These are phyloP conservation scores for Nemania sp. DNA, from an alignment of 2,329 filamentous ascomycete species.

Conservation along the genomic window DNA sequence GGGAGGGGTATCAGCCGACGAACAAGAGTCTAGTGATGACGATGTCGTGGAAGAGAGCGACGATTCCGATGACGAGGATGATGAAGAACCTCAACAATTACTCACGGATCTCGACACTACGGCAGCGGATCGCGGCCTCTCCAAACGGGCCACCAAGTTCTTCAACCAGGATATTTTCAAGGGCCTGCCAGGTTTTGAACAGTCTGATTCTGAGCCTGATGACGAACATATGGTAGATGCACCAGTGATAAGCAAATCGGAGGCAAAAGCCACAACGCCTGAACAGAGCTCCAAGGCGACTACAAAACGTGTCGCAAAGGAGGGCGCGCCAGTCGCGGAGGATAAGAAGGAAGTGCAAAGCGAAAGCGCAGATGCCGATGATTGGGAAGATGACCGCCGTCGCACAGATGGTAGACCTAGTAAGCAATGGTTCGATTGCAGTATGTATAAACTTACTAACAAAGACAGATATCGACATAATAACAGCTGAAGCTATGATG, in stretches of 20 bases:
- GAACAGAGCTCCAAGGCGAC: conserved; percentile 33
- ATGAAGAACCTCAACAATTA: conserved; percentile 53
- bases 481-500: conserved; percentile 99
- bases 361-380: conserved; percentile 57
- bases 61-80: conserved; percentile 61
- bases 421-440: conserved; percentile 43
- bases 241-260: conserved; percentile 23
- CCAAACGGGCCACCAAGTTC: conserved; percentile 82
- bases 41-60: conserved; percentile 62
- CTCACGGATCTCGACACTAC: conserved; percentile 66
- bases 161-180: conserved; percentile 96
- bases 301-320: conserved; percentile 28
- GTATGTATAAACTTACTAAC: conserved; percentile 28
- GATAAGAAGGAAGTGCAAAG: conserved; percentile 58
- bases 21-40: conserved; percentile 63
- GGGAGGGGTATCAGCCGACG: conserved; percentile 80
- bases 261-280: conserved; percentile 23
- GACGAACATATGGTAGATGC: conserved; percentile 37
- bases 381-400: conserved; percentile 70
- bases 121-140: conserved; percentile 62
- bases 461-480: conserved; percentile 85
- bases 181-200: conserved; percentile 70
- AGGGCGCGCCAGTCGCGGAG: conserved; percentile 36
- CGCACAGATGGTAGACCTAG: conserved; percentile 66
- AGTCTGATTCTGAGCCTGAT: conserved; percentile 47